A percentile compares a stretch with the other conserved stretches of the same genome.
Conservation (phyloP, 1,284 basidiomycete species). For the Thecaphora thlaspeos region DNA sequence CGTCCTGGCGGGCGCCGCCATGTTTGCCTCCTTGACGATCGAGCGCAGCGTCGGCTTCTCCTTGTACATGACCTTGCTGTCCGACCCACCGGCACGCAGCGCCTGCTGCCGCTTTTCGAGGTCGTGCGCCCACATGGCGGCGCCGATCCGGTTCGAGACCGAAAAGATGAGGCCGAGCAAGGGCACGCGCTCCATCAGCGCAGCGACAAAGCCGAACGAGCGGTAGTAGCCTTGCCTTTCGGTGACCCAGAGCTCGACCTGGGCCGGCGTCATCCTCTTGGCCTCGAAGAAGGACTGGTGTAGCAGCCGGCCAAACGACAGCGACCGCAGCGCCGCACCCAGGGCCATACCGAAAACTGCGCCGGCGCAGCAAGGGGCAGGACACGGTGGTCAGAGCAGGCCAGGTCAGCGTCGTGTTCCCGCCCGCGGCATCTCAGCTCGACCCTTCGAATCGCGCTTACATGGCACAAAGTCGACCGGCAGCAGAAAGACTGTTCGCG, state of each 20-base stretch:
- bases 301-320: constrained; percentile 33
- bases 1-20: constrained; percentile 1
- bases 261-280: constrained; percentile 51
- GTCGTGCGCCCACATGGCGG: constrained; percentile 57
- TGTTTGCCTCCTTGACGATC: constrained; percentile 17
- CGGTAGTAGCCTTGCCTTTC: constrained; percentile 49
- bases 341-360: constrained; percentile 39
- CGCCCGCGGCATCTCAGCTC: too few relatives aligned
- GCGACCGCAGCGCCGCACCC: constrained; percentile 34
- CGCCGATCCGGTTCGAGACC: constrained; percentile 55
- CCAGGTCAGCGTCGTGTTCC: background rate
- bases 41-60: constrained; percentile 24
- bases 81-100: constrained; percentile 12
- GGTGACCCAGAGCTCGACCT: constrained; percentile 52
- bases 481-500: constrained; percentile 35
- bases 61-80: constrained; percentile 10
- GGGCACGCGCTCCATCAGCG: constrained; percentile 50
- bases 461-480: constrained; percentile 51
- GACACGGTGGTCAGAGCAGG: background rate
- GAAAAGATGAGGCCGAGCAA: constrained; percentile 48
- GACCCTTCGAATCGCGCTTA: constrained; percentile 2
- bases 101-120: constrained; percentile 54
- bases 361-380: background rate
- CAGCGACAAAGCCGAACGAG: constrained; percentile 47
- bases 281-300: constrained; percentile 46